These are phyloP conservation scores for Cudoniella acicularis DNA, from an alignment of 495 filamentous ascomycete genomes.

Conservation along the genomic window DNA sequence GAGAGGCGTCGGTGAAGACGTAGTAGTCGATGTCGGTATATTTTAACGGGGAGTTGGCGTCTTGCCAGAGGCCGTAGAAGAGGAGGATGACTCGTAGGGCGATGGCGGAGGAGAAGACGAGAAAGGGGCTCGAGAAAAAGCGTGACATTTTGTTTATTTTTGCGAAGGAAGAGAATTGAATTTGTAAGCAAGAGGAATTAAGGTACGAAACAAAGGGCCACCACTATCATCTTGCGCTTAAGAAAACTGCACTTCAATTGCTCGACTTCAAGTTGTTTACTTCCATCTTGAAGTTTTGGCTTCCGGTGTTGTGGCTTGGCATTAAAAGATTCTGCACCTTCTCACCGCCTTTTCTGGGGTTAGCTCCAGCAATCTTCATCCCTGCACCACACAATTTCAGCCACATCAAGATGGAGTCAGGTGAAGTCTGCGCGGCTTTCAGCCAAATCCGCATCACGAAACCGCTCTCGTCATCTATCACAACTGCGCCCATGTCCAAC, in stretches of 20 bases:
- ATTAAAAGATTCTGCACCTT: neutral
- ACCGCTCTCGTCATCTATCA: neutral
- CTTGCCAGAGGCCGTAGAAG: slow-evolving; percentile 86
- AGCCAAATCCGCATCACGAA: neutral
- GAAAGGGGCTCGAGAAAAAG: slow-evolving; percentile 22
- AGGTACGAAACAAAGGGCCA: neutral
- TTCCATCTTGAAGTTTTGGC: too few species aligned
- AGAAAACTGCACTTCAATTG: neutral
- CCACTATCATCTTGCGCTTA: neutral
- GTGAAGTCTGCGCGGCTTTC: neutral
- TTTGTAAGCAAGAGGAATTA: slow-evolving; percentile 25
- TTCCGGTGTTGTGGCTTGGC: neutral
- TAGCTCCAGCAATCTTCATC: neutral
- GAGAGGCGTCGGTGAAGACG: slow-evolving; percentile 96
- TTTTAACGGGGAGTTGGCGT: slow-evolving; percentile 83
- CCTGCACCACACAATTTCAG: neutral
- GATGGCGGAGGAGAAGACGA: slow-evolving; percentile 63
- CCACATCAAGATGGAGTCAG: neutral
- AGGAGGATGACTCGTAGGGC: slow-evolving; percentile 67
- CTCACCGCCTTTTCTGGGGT: neutral
- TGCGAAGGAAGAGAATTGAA: slow-evolving; percentile 28
- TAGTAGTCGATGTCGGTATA: slow-evolving; percentile 99
- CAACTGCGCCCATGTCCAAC: neutral
- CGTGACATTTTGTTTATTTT: slow-evolving; percentile 2
- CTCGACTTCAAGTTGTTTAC: neutral